A percentile compares a stretch with the other conserved stretches of the same genome.
phyloP scores from a whole-genome alignment of 441 rosid genomes.

The Erodium texanum region DNA sequence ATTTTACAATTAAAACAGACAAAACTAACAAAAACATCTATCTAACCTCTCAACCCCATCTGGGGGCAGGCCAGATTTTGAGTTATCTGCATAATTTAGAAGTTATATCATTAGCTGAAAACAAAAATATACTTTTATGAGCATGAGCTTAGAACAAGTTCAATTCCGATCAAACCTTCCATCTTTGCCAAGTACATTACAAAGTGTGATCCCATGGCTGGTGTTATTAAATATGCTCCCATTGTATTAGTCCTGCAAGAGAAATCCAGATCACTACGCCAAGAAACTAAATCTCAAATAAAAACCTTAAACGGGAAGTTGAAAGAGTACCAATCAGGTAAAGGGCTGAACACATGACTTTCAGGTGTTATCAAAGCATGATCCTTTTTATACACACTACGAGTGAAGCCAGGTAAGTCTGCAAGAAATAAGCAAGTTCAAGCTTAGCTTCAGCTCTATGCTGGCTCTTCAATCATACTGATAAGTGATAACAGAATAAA shows the following conservation, averaged over 20 bases:
- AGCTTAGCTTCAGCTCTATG: not conserved
- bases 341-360: slow-evolving; percentile 83
- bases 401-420: slow-evolving; percentile 86
- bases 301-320: slow-evolving; percentile 16
- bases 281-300: slow-evolving; percentile 13
- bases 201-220: slow-evolving; percentile 83
- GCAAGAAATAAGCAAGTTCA: slow-evolving; percentile 25
- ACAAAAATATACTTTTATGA: not conserved
- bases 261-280: slow-evolving; percentile 19
- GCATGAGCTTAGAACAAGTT: not conserved
- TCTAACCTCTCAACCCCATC: slow-evolving; percentile 58
- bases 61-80: slow-evolving; percentile 62
- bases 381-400: slow-evolving; percentile 65
- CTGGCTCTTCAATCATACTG: not conserved
- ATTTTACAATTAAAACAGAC: not conserved
- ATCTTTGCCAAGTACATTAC: slow-evolving; percentile 79
- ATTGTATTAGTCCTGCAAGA: slow-evolving; percentile 60
- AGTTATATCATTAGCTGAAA: slow-evolving; percentile 17
- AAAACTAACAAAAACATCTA: not conserved
- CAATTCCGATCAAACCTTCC: slow-evolving; percentile 47
- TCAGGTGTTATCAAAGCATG: slow-evolving; percentile 83
- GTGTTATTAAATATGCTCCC: slow-evolving; percentile 79
- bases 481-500: not conserved
- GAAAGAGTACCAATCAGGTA: slow-evolving; percentile 61
- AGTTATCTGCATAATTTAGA: slow-evolving; percentile 42